These are phyloP conservation scores for Nakazawaea laoshanensis DNA, from an alignment of 805 yeast genomes.

Conservation along the genomic window DNA sequence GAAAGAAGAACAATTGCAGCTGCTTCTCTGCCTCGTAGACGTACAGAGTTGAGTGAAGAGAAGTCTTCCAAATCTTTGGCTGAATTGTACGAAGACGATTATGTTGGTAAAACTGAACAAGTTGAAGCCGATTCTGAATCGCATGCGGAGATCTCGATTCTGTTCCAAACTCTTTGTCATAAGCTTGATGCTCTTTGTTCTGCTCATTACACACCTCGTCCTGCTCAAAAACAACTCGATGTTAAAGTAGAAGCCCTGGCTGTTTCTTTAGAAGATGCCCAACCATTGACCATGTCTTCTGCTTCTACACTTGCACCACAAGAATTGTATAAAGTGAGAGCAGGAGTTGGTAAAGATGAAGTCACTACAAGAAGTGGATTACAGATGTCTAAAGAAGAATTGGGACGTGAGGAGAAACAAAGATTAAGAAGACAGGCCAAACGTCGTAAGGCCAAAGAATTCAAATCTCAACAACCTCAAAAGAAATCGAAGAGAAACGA, in stretches of 20 bases:
- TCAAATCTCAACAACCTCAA: slow-evolving; percentile 27
- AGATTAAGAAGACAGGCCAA: slow-evolving; percentile 81
- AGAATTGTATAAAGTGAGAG: slow-evolving; percentile 61
- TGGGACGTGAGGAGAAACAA: slow-evolving; percentile 78
- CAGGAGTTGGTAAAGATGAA: slow-evolving; percentile 38
- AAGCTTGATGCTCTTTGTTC: slow-evolving; percentile 85
- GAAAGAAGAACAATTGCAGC: slow-evolving; percentile 65
- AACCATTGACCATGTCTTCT: slow-evolving; percentile 73
- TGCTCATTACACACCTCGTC: slow-evolving; percentile 92
- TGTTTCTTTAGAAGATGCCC: slow-evolving; percentile 91
- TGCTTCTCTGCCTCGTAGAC: slow-evolving; percentile 43
- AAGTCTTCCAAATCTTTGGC: slow-evolving; percentile 87
- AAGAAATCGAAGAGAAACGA: slow-evolving; percentile 50
- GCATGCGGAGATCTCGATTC: slow-evolving; percentile 67
- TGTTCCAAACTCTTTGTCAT: slow-evolving; percentile 55
- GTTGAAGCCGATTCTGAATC: slow-evolving; percentile 53
- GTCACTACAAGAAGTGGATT: slow-evolving; percentile 70
- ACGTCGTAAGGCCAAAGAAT: slow-evolving; percentile 62
- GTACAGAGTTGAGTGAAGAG: slow-evolving; percentile 67
- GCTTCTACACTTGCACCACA: slow-evolving; percentile 87
- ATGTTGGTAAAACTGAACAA: slow-evolving; percentile 36
- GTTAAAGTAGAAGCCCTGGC: slow-evolving; percentile 79
- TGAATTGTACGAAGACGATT: slow-evolving; percentile 85
- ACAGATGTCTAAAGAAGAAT: slow-evolving; percentile 72
- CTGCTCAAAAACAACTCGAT: slow-evolving; percentile 69